Evolutionary conservation across 148 eudicot species (phyloP), one percentile per base, ranked within the genome.

Genomic region (Cornus kousa): DNA sequence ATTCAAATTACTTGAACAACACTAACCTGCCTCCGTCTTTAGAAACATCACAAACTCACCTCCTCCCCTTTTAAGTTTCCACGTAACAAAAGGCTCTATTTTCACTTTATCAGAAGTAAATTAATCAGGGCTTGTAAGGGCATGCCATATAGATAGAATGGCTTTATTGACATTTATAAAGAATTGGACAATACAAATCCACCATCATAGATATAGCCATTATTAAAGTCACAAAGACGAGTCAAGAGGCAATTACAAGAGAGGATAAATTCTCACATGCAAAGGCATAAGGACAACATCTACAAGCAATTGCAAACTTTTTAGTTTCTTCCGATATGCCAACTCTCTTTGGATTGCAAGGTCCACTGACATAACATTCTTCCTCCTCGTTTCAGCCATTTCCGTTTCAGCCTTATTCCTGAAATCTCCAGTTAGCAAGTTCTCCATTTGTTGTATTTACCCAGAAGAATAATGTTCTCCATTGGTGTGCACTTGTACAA

Each of bases 271-370:
- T 48, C 35, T 83, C 32, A 83, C 86, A 68, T 73, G 74, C 16
- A 83, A 46, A 62, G 83, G 83, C 77, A 76, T 1, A 20, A 77
- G 71, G 20, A 60, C 66, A 76, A 43, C 55, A 55, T 37, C 10
- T n/a, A 77, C 55, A 13, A 39, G 33, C 3, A 72, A 64, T 73
- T 9, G 46, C 66, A 67, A 35, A 24, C 71, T 35, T 37, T 78
- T 81, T 65, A 71, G 55, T 74, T 77, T 72, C 57, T 82, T 22
- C 75, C 84, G 65, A 43, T 80, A 88, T 33, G 80, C 80, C 76
- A 86, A 70, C 66, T 88, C 91, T 77, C 89, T 86, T 55, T 77
- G 74, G 76, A 88, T 78, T 32, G 89, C 91, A 73, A 88, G 80
- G 80, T 84, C 89, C 68, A 84, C 86, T 14, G 83, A 86, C 83